Evolutionary conservation across 2,329 filamentous ascomycete genomes (phyloP).

Genomic region (Diaporthe aspalathi): DNA sequence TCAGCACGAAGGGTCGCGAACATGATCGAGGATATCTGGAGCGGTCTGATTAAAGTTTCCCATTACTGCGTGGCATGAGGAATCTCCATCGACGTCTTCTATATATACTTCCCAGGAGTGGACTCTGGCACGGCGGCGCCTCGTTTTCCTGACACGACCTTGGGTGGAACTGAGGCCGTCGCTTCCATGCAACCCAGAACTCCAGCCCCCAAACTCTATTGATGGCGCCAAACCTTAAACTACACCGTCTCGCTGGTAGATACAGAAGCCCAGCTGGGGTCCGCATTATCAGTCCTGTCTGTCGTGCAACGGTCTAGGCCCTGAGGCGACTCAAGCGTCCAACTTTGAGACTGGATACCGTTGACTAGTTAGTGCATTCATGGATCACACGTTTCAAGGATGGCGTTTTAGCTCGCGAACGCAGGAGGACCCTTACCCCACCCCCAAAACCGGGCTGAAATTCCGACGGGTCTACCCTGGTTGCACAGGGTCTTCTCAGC

Average conservation of each 20-base stretch:
- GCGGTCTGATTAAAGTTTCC: slow-evolving; percentile 6
- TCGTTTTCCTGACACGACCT: not conserved
- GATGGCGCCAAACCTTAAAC: slow-evolving; percentile 15
- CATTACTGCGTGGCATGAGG: not conserved
- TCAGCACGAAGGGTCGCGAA: slow-evolving; percentile 24
- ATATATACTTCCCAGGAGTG: slow-evolving; percentile 11
- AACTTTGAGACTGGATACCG: not conserved
- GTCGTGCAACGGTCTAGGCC: slow-evolving; percentile 7
- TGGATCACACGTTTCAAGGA: slow-evolving; percentile 13
- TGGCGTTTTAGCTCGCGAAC: not conserved
- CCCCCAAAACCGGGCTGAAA: not conserved
- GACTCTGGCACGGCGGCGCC: not conserved
- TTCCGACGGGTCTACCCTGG: not conserved
- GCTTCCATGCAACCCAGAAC: not conserved
- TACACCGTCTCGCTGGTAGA: not conserved
- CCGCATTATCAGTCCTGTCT: slow-evolving; percentile 3
- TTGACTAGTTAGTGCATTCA: slow-evolving; percentile 9
- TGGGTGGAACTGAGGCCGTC: not conserved
- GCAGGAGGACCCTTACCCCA: not conserved
- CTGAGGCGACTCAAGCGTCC: slow-evolving; percentile 7
- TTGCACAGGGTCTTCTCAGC: not conserved
- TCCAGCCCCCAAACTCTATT: slow-evolving; percentile 8
- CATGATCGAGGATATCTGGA: not conserved
- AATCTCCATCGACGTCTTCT: not conserved
- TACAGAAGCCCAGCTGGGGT: not conserved